phyloP scores from a whole-genome alignment of 768 basidiomycete species.

The Tricholomella constricta region DNA sequence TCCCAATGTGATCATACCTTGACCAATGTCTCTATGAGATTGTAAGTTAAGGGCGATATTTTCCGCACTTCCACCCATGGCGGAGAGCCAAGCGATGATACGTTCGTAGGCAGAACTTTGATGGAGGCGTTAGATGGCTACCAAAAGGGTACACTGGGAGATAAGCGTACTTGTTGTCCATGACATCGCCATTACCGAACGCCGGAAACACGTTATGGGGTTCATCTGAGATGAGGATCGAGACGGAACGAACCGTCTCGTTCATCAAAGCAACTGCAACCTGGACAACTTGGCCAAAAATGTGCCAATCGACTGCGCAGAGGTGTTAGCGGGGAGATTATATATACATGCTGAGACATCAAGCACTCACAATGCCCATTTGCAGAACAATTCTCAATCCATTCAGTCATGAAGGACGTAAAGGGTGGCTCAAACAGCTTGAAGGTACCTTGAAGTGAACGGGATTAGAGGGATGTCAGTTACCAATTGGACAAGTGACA shows the following conservation, averaged over 20 bases:
- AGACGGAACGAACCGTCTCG: slow-evolving; percentile 29
- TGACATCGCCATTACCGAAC: slow-evolving; percentile 28
- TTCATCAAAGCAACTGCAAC: slow-evolving; percentile 43
- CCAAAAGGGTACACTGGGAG: background rate
- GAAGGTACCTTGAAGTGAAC: slow-evolving; percentile 35
- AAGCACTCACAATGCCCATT: slow-evolving; percentile 49
- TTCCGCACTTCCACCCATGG: slow-evolving; percentile 30
- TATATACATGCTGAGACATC: background rate
- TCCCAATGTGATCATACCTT: slow-evolving; percentile 34
- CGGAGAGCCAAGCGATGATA: slow-evolving; percentile 42
- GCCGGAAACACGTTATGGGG: slow-evolving; percentile 30
- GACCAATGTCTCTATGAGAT: slow-evolving; percentile 44
- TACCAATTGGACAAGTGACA: background rate
- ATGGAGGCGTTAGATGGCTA: slow-evolving; percentile 10
- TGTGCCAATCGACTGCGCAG: slow-evolving; percentile 55
- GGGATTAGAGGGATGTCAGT: background rate
- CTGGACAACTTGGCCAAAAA: slow-evolving; percentile 49
- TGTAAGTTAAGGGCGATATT: slow-evolving; percentile 42
- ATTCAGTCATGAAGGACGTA: slow-evolving; percentile 43
- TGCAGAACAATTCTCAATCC: slow-evolving; percentile 43
- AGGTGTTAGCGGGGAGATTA: slow-evolving; percentile 7
- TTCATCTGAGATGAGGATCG: slow-evolving; percentile 29
- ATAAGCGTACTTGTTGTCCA: slow-evolving; percentile 13
- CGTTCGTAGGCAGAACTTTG: slow-evolving; percentile 43
- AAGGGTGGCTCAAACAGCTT: slow-evolving; percentile 43